phyloP scores from a whole-genome alignment of 2,329 filamentous ascomycete species.

The Massarina eburnea region DNA sequence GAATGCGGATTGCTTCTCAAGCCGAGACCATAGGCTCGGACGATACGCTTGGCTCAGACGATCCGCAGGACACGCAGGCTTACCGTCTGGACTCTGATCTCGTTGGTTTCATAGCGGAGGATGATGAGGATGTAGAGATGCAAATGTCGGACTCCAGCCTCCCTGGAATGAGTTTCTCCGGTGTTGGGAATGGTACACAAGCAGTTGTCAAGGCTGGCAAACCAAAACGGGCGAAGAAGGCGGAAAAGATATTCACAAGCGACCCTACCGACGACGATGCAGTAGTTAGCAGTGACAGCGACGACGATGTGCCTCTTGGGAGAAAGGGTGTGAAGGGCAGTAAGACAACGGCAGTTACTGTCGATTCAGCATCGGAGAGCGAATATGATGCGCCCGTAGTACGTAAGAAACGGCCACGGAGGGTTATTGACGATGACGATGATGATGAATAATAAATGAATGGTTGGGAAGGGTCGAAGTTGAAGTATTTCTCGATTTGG shows the following conservation, averaged over 20 bases:
- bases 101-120: slow-evolving; percentile 48
- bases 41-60: slow-evolving; percentile 45
- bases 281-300: slow-evolving; percentile 38
- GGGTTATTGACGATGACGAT: slow-evolving; percentile 35
- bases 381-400: slow-evolving; percentile 22
- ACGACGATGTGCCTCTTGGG: slow-evolving; percentile 25
- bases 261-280: slow-evolving; percentile 36
- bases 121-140: slow-evolving; percentile 39
- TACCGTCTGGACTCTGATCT: slow-evolving; percentile 49
- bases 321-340: slow-evolving; percentile 6
- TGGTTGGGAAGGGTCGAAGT: not conserved
- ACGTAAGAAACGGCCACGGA: slow-evolving; percentile 27
- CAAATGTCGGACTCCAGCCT: slow-evolving; percentile 37
- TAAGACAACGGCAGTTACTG: slow-evolving; percentile 19
- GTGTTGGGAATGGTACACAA: slow-evolving; percentile 37
- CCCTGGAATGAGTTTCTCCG: slow-evolving; percentile 27
- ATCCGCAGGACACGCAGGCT: slow-evolving; percentile 44
- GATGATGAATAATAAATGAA: slow-evolving; percentile 25
- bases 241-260: slow-evolving; percentile 40
- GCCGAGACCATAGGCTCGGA: slow-evolving; percentile 46
- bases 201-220: slow-evolving; percentile 30
- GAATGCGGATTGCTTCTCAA: slow-evolving; percentile 40
- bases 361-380: slow-evolving; percentile 26
- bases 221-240: slow-evolving; percentile 20
- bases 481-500: not conserved